Evolutionary conservation across 768 basidiomycete species (phyloP), one percentile per base, ranked within the genome.

Genomic region (Podaxis carcinomalis): DNA sequence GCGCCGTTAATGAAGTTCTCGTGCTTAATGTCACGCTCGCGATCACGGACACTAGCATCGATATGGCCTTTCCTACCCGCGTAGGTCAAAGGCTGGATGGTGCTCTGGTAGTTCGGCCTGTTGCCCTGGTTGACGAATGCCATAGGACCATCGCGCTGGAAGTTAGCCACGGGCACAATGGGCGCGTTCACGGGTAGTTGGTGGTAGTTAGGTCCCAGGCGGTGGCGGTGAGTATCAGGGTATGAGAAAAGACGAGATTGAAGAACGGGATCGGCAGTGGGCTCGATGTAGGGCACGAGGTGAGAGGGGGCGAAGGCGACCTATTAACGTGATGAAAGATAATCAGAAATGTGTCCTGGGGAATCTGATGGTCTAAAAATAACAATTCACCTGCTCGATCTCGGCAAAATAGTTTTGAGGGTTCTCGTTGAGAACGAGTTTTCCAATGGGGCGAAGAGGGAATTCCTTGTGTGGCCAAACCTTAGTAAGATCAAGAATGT

Each of bases 171-270:
- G 4, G 88, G 89, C 55, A 75, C 78, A 52, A 89, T 70, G 0
- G 93, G 89, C 4, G 85, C 80, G 72, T 98, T 98, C 70, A 95
- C 88, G 1, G 95, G 94, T 9, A 98, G 78, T 68, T 96, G 90
- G 68, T 88, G 82, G 77, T 92, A 90, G 78, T 93, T 93, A 57
- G 70, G 66, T 39, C 91, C 91, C 35, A 92, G 87, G 70, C 91
- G 89, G 76, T 92, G 87, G 61, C 90, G 89, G 71, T 92, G 90
- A 39, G 91, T 92, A 70, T 93, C 91, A 3, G 89, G 88, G 80
- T 98, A 98, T 3, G 93, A 92, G 86, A 97, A 98, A 51, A 97
- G 83, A 57, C 95, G 92, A 21, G 91, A 90, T 72, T 98, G 95
- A 65, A 98, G 82, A 66, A 98, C 92, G 23, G 95, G 95, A 75